Percentiles rank a stretch among this genome's conserved stretches.
phyloP scores from a whole-genome alignment of 1,139 yeast species.

The Candida albicans region DNA sequence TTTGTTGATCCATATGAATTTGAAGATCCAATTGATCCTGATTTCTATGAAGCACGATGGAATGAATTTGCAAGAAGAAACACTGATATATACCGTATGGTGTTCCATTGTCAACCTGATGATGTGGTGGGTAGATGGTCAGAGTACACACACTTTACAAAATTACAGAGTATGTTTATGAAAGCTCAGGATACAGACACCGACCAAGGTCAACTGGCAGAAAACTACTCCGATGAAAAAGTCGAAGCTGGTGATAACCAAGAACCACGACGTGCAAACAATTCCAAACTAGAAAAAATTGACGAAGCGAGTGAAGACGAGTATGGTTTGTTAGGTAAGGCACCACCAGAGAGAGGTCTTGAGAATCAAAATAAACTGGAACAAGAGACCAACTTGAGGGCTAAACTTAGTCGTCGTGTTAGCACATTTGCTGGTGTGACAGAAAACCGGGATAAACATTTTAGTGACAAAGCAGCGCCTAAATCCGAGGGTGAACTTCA shows the following conservation, averaged over 20 bases:
- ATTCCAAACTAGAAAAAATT: neutral
- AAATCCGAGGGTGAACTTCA: conserved; percentile 1
- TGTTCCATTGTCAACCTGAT: conserved; percentile 95
- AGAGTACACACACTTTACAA: conserved; percentile 74
- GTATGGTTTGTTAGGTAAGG: conserved; percentile 42
- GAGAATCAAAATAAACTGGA: conserved; percentile 3
- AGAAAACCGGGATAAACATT: neutral
- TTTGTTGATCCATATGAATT: conserved; percentile 86
- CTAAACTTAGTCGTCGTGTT: conserved; percentile 12
- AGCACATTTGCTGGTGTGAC: conserved; percentile 9
- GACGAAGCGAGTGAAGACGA: conserved; percentile 16
- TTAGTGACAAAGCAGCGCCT: neutral
- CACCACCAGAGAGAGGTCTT: conserved; percentile 27
- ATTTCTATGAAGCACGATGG: conserved; percentile 89
- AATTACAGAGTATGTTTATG: conserved; percentile 55
- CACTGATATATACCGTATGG: conserved; percentile 75
- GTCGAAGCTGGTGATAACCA: conserved; percentile 9
- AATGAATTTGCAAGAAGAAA: conserved; percentile 79
- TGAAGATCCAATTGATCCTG: conserved; percentile 78
- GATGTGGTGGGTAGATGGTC: conserved; percentile 85
- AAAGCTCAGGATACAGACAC: conserved; percentile 48
- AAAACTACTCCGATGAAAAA: conserved; percentile 8
- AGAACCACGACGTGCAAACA: conserved; percentile 11
- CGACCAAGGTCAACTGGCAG: conserved; percentile 22
- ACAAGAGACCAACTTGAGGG: conserved; percentile 11